Base-by-base conservation (phyloP, 2,329 filamentous ascomycete species). In the Xylaria sp. region DNA sequence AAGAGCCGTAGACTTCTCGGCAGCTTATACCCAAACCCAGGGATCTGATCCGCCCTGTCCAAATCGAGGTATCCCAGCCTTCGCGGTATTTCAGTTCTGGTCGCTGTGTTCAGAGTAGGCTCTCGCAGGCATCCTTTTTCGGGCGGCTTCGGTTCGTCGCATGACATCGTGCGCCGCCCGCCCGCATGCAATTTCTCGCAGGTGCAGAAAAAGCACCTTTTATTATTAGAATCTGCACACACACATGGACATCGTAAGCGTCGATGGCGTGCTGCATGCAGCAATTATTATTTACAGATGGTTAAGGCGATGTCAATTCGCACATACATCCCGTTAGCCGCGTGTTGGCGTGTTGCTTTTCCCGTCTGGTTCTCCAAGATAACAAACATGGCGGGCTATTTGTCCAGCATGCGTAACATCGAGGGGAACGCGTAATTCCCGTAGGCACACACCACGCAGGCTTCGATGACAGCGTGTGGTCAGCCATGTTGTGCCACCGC, bases 391-490 rank as follows among this genome's bases (percentile, higher is more conserved):
- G n/a, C n/a, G n/a, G n/a, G n/a, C 41, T 35, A 52, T 62, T 54
- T 49, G 55, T 29, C 27, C 37, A 48, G 31, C 15, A 31, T 49
- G 54, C 33, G 60, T 55, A 31, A 38, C 54, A 51, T 59, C 10
- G 21, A 31, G 19, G 6, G 31, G 55, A 52, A 62, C 60, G 60
- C 60, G 54, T 57, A 58, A 62, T 58, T 46, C 37, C 29, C 51
- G 21, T 40, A 27, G 19, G n/a, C 35, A 23, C 29, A 43, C 47
- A 13, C 47, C 33, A 44, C 40, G 37, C 21, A 37, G n/a, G 29
- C 29, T 38, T 49, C 17, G 27, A 25, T 48, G 48, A 54, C 35
- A 54, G 53, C 17, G 35, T 46, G 41, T 54, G 31, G 48, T 54
- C 41, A 49, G 17, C 38, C 17, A 25, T 11, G 37, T 43, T 25